Evolutionary conservation across 108 stramenopile species (phyloP).

Genomic region (Cylindrotheca closterium): DNA sequence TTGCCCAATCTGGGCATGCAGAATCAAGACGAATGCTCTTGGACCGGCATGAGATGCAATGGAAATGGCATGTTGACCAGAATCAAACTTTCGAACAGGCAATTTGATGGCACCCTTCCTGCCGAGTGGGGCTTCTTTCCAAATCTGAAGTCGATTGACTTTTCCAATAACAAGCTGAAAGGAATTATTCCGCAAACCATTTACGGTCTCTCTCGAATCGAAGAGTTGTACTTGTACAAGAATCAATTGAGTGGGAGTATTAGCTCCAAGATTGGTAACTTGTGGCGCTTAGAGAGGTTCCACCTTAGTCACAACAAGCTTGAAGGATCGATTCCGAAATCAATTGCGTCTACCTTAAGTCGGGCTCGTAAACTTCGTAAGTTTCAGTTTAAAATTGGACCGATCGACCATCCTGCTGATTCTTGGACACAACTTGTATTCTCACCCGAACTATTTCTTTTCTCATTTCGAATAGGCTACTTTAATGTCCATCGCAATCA

Average conservation of each 20-base stretch:
- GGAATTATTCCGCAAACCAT: conserved; percentile 19
- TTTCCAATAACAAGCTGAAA: conserved; percentile 13
- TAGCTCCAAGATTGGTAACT: conserved; percentile 6
- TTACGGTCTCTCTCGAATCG: conserved; percentile 8
- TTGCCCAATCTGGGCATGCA: too few relatives aligned
- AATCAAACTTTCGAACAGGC: conserved; percentile 30
- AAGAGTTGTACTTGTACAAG: conserved; percentile 26
- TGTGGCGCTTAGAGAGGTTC: conserved; percentile 12
- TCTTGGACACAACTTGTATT: background rate
- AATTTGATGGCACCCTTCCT: conserved; percentile 41
- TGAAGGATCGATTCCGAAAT: conserved; percentile 42
- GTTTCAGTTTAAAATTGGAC: too few relatives aligned
- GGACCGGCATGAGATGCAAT: conserved; percentile 62
- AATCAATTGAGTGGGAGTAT: conserved; percentile 30
- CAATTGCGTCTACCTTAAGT: conserved; percentile 2
- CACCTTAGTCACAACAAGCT: conserved; percentile 30
- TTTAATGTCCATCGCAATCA: too few relatives aligned
- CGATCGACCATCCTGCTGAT: too few relatives aligned
- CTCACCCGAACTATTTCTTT: background rate
- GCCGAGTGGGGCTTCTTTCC: conserved; percentile 18
- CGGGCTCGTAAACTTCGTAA: conserved; percentile 13
- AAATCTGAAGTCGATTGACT: conserved; percentile 11
- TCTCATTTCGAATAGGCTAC: too few relatives aligned
- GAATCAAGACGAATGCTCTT: conserved; percentile 38
- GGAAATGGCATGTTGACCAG: conserved; percentile 33